Conservation (phyloP, 257 asterid species). For the Galeopsis tetrahit region DNA sequence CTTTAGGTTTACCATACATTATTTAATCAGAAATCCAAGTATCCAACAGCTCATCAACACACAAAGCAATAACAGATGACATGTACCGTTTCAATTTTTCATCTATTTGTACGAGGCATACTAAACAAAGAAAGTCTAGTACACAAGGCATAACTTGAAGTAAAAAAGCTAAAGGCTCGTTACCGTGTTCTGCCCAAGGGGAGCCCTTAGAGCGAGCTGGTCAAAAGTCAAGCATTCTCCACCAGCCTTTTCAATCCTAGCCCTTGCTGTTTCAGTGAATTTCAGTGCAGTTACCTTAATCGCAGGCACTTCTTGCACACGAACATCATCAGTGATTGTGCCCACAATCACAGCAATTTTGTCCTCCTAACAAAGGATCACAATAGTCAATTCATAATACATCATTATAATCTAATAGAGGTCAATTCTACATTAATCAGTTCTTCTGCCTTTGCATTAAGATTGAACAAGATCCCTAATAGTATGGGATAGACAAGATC, state of each 20-base stretch:
- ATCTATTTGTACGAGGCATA: not conserved
- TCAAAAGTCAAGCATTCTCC: slow-evolving; percentile 94
- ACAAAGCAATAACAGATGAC: not conserved
- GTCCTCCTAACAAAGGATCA: slow-evolving; percentile 50
- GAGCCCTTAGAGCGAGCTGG: slow-evolving; percentile 94
- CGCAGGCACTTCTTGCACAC: slow-evolving; percentile 70
- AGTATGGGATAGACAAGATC: not conserved
- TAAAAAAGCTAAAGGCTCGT: not conserved
- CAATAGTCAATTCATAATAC: not conserved
- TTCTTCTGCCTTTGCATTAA: not conserved
- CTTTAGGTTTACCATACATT: not conserved
- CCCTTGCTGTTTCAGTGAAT: slow-evolving; percentile 89
- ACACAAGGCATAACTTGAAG: not conserved
- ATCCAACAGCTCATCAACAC: not conserved
- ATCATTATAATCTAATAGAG: not conserved
- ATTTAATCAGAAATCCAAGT: not conserved
- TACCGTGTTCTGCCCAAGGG: slow-evolving; percentile 96
- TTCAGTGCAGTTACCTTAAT: slow-evolving; percentile 80
- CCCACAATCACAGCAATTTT: slow-evolving; percentile 88
- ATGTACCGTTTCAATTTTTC: not conserved
- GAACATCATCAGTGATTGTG: slow-evolving; percentile 75
- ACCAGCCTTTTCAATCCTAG: slow-evolving; percentile 95
- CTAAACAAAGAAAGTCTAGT: not conserved
- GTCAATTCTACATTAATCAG: not conserved
- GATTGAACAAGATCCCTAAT: no score